Percentiles rank a stretch among this genome's conserved stretches.
Conservation (phyloP, 2,329 filamentous ascomycete species). For the Fusarium sp. region DNA sequence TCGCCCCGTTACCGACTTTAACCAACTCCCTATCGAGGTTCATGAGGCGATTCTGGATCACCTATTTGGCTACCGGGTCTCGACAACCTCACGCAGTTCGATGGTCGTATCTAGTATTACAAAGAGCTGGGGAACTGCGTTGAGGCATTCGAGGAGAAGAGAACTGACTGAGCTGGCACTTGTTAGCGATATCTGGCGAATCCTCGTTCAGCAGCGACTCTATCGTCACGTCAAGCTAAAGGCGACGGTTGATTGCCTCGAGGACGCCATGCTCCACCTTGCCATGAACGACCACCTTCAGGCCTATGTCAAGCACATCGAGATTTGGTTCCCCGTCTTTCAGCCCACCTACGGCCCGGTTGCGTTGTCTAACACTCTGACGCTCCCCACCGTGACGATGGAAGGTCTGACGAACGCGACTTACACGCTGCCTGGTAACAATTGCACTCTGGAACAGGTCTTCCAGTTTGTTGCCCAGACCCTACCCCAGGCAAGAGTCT, state of each 20-base stretch:
- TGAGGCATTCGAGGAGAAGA: constrained; percentile 75
- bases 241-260: constrained; percentile 73
- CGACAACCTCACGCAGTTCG: constrained; percentile 68
- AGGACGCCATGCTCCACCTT: constrained; percentile 72
- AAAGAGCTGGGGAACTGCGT: constrained; percentile 72
- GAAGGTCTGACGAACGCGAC: constrained; percentile 68
- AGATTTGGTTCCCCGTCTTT: constrained; percentile 84
- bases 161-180: constrained; percentile 75
- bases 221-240: constrained; percentile 83
- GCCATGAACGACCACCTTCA: constrained; percentile 68
- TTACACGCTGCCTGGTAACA: constrained; percentile 71
- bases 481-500: constrained; percentile 71
- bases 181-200: constrained; percentile 72
- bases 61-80: constrained; percentile 75
- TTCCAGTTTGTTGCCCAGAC: constrained; percentile 71
- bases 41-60: constrained; percentile 79
- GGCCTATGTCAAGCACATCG: constrained; percentile 76
- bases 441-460: constrained; percentile 77
- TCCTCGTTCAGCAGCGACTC: constrained; percentile 76
- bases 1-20: constrained; percentile 52
- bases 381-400: constrained; percentile 64
- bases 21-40: constrained; percentile 74
- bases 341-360: constrained; percentile 64
- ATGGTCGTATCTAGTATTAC: constrained; percentile 65
- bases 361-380: constrained; percentile 56